Evolutionary conservation across 169 alveolate genomes (phyloP), one percentile per base, ranked within the genome.

Genomic region (Eimeria necatrix): DNA sequence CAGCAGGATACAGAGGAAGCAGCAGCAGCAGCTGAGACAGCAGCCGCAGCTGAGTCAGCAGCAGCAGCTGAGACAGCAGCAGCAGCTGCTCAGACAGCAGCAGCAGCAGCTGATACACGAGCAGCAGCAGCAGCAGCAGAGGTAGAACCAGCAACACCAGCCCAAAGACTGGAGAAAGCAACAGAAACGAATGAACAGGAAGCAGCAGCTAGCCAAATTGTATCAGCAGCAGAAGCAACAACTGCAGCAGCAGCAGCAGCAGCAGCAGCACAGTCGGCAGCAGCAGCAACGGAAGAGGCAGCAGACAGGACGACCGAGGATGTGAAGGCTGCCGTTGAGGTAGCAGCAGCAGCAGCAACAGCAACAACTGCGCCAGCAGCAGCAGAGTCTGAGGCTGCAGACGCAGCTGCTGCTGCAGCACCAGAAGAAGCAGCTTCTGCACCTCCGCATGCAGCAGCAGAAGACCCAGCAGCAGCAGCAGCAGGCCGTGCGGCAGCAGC

Each of bases 301-400:
- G 6, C n/a, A 61, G 6, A 61, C n/a, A n/a, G n/a, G n/a, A n/a
- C n/a, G n/a, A n/a, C n/a, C n/a, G n/a, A n/a, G n/a, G n/a, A n/a
- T n/a, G n/a, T n/a, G n/a, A n/a, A n/a, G n/a, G 73, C 64, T 14
- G 64, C 64, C 14, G 20, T 18, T 4, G 73, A 26, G n/a, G 73
- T 26, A 61, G 73, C 73, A 61, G 73, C 73, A 61, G 73, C 73
- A 61, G 22, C 73, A n/a, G n/a, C n/a, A n/a, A n/a, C n/a, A 61
- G 73, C 12, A 20, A 26, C 16, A 18, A 26, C 73, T 61, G n/a
- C 73, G n/a, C 73, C 24, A 20, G n/a, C 4, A 7, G 73, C 16
- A 61, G 73, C 73, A 18, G 73, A 4, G 73, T 4, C 73, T 7
- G 73, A 20, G 12, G 73, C 73, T 6, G 73, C 73, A 53, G 81